Evolutionary conservation across 2,329 filamentous ascomycete genomes (phyloP).

Genomic region (Diaporthe ilicicola): DNA sequence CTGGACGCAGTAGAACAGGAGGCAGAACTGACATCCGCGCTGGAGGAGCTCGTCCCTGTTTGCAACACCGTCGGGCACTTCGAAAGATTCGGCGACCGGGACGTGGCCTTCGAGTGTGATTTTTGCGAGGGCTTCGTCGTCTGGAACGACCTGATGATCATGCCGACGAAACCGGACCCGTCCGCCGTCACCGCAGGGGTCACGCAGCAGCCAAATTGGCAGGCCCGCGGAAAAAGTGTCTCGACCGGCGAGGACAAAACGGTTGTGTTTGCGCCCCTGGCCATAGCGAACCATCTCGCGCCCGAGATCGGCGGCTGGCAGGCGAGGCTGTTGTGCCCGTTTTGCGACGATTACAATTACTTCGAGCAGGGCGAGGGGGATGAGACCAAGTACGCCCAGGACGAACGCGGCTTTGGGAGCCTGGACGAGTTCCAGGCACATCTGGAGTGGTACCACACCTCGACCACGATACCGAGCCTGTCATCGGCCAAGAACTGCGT

Average conservation of each 20-base stretch:
- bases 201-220: slow-evolving; percentile 55
- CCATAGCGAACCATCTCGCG: slow-evolving; percentile 65
- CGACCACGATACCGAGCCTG: slow-evolving; percentile 48
- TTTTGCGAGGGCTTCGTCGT: slow-evolving; percentile 68
- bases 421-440: slow-evolving; percentile 61
- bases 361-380: slow-evolving; percentile 60
- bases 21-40: slow-evolving; percentile 32
- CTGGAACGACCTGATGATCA: slow-evolving; percentile 63
- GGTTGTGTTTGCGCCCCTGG: slow-evolving; percentile 64
- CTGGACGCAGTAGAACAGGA: slow-evolving; percentile 23
- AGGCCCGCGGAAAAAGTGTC: slow-evolving; percentile 54
- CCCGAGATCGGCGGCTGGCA: slow-evolving; percentile 61
- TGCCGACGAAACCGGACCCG: slow-evolving; percentile 56
- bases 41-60: slow-evolving; percentile 57
- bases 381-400: slow-evolving; percentile 54
- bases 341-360: slow-evolving; percentile 63
- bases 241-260: slow-evolving; percentile 56
- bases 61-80: slow-evolving; percentile 65
- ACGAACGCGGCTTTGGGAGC: slow-evolving; percentile 58
- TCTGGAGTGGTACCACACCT: slow-evolving; percentile 64
- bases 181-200: slow-evolving; percentile 36
- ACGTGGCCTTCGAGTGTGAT: slow-evolving; percentile 68
- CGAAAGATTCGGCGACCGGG: slow-evolving; percentile 61
- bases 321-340: slow-evolving; percentile 61
- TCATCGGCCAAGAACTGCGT: slow-evolving; percentile 50